These are phyloP conservation scores for Alloteropsis angusta DNA, from an alignment of 202 grass and related monocot genomes.

Conservation along the genomic window DNA sequence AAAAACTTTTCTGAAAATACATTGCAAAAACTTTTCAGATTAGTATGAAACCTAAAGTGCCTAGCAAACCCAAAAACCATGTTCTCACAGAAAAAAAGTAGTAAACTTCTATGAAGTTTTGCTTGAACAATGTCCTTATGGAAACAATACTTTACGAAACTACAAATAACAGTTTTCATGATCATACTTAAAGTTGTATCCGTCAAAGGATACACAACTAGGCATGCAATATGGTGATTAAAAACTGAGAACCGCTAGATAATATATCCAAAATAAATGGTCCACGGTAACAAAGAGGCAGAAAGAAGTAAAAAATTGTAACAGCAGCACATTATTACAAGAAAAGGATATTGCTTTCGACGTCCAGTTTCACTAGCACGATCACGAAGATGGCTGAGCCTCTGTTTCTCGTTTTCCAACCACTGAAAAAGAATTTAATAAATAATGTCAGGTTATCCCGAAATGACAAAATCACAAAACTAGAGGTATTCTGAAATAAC, in stretches of 20 bases:
- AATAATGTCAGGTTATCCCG: neutral
- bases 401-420: slow-evolving; percentile 87
- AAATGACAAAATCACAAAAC: neutral
- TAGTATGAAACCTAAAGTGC: neutral
- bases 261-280: neutral
- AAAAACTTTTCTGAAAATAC: neutral
- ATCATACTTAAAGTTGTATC: neutral
- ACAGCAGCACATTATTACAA: neutral
- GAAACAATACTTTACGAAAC: neutral
- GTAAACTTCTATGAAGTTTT: neutral
- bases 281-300: neutral
- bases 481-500: slow-evolving; percentile 20
- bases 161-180: neutral
- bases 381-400: slow-evolving; percentile 86
- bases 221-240: slow-evolving; percentile 1
- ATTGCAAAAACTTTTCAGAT: neutral
- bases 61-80: slow-evolving; percentile 6
- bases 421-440: slow-evolving; percentile 48
- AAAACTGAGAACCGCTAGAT: neutral
- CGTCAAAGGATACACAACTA: neutral
- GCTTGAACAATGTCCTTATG: neutral
- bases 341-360: slow-evolving; percentile 99
- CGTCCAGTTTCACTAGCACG: slow-evolving; percentile 95
- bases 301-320: neutral
- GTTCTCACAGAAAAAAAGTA: neutral